Percentiles rank a stretch among this genome's conserved stretches.
phyloP scores from a whole-genome alignment of 305 asterid genomes.

The Solanum hybrid region DNA sequence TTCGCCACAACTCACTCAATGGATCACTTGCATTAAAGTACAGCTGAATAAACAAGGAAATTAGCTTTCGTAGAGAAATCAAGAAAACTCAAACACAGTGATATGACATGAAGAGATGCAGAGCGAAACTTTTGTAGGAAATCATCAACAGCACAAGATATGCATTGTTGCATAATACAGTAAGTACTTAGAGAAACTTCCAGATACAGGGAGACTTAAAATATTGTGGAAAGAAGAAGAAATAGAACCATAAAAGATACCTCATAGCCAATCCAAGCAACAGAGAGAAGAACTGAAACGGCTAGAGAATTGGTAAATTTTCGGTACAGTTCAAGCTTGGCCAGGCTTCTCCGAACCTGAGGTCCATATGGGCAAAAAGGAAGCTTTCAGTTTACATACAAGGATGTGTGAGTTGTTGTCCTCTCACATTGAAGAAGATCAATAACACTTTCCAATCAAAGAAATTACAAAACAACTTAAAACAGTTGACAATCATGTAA shows the following conservation, averaged over 20 bases:
- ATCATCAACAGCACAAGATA: background rate
- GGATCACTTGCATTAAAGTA: slow-evolving; percentile 94
- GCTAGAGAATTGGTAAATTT: slow-evolving; percentile 72
- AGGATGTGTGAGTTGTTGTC: background rate
- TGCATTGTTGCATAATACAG: background rate
- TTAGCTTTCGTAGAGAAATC: background rate
- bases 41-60: slow-evolving; percentile 39
- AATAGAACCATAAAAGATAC: slow-evolving; percentile 21
- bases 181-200: background rate
- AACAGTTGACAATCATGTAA: background rate
- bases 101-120: background rate
- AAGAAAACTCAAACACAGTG: background rate
- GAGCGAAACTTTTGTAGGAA: background rate
- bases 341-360: slow-evolving; percentile 83
- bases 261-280: slow-evolving; percentile 98
- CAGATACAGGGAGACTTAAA: background rate
- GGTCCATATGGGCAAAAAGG: slow-evolving; percentile 11
- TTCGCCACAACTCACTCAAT: slow-evolving; percentile 73
- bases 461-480: background rate
- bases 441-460: background rate
- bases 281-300: slow-evolving; percentile 69
- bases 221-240: background rate
- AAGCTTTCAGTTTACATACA: background rate
- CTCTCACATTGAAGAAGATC: background rate
- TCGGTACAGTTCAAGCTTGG: slow-evolving; percentile 58